Conservation (phyloP, 1,139 yeast species). For the Wickerhamomyces sp. region DNA sequence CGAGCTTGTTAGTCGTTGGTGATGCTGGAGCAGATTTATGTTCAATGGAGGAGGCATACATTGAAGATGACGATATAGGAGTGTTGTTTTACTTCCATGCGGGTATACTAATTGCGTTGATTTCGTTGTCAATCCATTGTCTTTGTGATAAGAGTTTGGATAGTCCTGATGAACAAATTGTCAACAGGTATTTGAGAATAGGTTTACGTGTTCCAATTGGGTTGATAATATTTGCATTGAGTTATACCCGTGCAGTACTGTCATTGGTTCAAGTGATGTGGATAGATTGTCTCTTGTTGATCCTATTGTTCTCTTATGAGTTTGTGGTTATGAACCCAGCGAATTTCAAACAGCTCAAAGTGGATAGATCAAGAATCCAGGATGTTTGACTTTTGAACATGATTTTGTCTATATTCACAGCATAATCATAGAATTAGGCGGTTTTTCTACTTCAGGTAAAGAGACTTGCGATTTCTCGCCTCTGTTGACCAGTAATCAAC, state of each 20-base stretch:
- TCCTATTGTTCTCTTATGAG: constrained; percentile 14
- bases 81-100: constrained; percentile 17
- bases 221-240: constrained; percentile 13
- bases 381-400: not conserved
- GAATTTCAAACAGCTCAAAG: constrained; percentile 2
- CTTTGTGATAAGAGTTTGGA: constrained; percentile 15
- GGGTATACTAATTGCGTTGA: constrained; percentile 16
- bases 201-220: constrained; percentile 20
- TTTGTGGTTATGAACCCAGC: constrained; percentile 16
- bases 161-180: constrained; percentile 6
- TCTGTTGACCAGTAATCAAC: too few relatives aligned
- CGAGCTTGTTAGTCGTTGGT: constrained; percentile 49
- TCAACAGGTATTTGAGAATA: constrained; percentile 14
- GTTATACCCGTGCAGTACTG: constrained; percentile 14
- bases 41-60: constrained; percentile 7
- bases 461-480: too few relatives aligned
- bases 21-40: constrained; percentile 57
- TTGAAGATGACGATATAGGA: constrained; percentile 17
- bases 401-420: too few relatives aligned
- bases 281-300: constrained; percentile 16
- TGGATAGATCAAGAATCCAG: constrained; percentile 1
- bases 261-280: constrained; percentile 15
- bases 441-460: too few relatives aligned
- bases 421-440: too few relatives aligned
- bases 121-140: constrained; percentile 12